phyloP scores from a whole-genome alignment of 345 rosid genomes.

The Ailanthus altissimus region DNA sequence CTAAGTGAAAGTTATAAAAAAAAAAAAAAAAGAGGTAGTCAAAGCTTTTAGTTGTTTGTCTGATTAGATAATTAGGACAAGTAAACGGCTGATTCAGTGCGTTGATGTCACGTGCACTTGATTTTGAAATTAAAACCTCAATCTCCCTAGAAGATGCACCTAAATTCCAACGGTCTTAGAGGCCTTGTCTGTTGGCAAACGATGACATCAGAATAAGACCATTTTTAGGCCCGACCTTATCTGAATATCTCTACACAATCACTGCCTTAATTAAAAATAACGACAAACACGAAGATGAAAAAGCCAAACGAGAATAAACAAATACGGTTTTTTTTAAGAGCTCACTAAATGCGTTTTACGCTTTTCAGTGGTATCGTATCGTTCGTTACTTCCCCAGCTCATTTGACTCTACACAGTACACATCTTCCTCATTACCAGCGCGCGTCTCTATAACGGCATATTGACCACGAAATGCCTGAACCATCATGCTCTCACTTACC shows the following conservation, averaged over 20 bases:
- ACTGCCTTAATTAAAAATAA: not conserved
- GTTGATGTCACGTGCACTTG: not conserved
- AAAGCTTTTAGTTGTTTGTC: not conserved
- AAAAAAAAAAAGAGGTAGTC: not conserved
- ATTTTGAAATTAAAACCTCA: too few relatives aligned
- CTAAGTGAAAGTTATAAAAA: too few relatives aligned
- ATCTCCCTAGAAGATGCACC: too few relatives aligned
- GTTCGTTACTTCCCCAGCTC: slow-evolving; percentile 60
- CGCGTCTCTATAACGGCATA: not conserved
- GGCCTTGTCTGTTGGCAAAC: not conserved
- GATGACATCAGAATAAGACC: not conserved
- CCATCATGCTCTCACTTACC: slow-evolving; percentile 69
- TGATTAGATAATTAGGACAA: not conserved
- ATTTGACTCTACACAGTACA: not conserved
- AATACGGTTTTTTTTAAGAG: not conserved
- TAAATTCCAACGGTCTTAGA: not conserved
- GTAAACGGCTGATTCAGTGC: not conserved
- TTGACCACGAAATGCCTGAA: slow-evolving; percentile 80
- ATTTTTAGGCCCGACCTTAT: not conserved
- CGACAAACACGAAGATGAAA: not conserved
- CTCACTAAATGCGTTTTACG: slow-evolving; percentile 18
- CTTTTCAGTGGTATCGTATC: slow-evolving; percentile 41
- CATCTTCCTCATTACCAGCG: not conserved
- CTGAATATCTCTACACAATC: not conserved
- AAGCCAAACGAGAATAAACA: not conserved